Conservation (phyloP, 257 asterid genomes). For the Voacanga thouarsii region DNA sequence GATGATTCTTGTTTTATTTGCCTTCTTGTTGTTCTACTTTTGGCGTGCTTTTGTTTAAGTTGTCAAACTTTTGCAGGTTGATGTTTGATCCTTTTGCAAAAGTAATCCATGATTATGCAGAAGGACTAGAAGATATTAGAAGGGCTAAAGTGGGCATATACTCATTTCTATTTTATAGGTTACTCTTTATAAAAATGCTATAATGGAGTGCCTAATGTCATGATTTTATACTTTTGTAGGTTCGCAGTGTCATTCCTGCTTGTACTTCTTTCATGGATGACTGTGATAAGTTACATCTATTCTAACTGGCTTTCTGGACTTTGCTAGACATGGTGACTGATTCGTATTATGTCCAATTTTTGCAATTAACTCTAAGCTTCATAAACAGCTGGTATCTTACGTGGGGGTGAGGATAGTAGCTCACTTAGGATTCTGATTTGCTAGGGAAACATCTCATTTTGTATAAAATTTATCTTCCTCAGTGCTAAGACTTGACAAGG, state of each 20-base stretch:
- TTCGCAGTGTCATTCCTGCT: constrained; percentile 32
- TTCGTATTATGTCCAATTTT: too few species aligned
- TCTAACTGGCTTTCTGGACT: background rate
- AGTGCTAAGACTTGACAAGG: too few species aligned
- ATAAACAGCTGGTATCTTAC: too few species aligned
- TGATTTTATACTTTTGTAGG: constrained; percentile 18
- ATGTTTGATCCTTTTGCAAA: constrained; percentile 36
- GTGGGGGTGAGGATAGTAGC: too few species aligned
- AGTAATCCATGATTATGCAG: constrained; percentile 31
- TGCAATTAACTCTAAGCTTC: too few species aligned
- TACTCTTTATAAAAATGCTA: background rate
- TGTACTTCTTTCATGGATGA: constrained; percentile 28
- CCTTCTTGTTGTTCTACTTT: background rate
- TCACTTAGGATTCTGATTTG: too few species aligned
- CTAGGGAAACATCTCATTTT: too few species aligned
- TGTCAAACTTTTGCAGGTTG: constrained; percentile 22
- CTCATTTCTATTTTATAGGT: background rate
- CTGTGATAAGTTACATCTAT: constrained; percentile 22
- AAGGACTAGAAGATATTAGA: too few species aligned
- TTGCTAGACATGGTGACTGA: too few species aligned
- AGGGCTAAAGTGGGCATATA: too few species aligned
- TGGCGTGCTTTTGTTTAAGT: background rate
- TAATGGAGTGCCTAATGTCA: constrained; percentile 4
- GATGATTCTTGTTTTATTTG: too few species aligned
- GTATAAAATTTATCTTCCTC: too few species aligned